Percentiles rank a stretch among this genome's conserved stretches.
These are phyloP conservation scores for Iberis pinnata DNA, from an alignment of 345 rosid species.

Conservation along the genomic window DNA sequence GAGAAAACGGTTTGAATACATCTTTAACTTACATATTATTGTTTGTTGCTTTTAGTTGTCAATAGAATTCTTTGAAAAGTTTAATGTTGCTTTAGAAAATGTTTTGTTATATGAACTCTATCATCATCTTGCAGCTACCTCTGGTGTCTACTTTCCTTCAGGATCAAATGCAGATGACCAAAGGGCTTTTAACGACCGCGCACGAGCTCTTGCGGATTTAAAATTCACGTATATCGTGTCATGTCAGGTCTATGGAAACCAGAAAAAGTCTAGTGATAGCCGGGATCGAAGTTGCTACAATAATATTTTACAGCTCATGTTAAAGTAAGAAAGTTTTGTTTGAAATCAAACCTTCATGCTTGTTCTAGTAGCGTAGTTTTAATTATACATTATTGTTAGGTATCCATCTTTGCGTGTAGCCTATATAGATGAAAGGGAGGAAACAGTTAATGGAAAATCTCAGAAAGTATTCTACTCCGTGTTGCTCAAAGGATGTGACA, in stretches of 20 bases:
- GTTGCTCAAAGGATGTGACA: slow-evolving; percentile 78
- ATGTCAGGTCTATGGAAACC: slow-evolving; percentile 85
- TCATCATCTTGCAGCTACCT: slow-evolving; percentile 38
- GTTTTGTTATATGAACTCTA: slow-evolving; percentile 2
- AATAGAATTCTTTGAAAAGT: slow-evolving; percentile 8
- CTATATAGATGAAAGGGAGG: slow-evolving; percentile 80
- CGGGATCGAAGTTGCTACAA: slow-evolving; percentile 59
- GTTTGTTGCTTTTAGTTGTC: slow-evolving; percentile 11
- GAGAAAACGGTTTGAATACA: slow-evolving; percentile 53
- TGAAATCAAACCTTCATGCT: slow-evolving; percentile 12
- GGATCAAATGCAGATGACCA: slow-evolving; percentile 30
- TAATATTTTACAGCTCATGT: slow-evolving; percentile 82
- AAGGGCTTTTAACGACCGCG: slow-evolving; percentile 27
- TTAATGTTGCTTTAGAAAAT: slow-evolving; percentile 5
- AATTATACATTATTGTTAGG: slow-evolving; percentile 34
- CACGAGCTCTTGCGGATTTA: slow-evolving; percentile 72
- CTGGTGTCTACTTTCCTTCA: slow-evolving; percentile 30
- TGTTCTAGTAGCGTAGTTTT: slow-evolving; percentile 4
- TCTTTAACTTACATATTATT: slow-evolving; percentile 16
- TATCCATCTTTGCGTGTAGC: slow-evolving; percentile 93
- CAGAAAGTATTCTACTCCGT: slow-evolving; percentile 74
- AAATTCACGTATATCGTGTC: slow-evolving; percentile 97
- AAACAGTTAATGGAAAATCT: slow-evolving; percentile 42
- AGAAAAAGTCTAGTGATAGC: slow-evolving; percentile 55
- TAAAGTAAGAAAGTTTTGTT: slow-evolving; percentile 47